Conservation (phyloP, 2,329 filamentous ascomycete genomes). For the Fusarium oxysporum region DNA sequence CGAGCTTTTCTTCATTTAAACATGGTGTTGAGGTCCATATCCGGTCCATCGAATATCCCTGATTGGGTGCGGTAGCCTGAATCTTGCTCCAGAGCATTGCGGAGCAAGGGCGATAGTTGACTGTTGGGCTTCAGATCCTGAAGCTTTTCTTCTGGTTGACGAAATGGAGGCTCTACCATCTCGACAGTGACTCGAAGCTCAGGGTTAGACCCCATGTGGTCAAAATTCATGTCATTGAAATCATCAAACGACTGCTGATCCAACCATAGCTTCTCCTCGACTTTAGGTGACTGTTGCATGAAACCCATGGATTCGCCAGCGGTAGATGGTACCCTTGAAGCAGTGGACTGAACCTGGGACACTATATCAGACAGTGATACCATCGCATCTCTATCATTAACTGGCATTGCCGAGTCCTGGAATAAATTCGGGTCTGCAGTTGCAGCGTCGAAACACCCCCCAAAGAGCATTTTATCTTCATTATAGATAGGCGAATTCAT, state of each 20-base stretch:
- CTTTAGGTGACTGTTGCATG: conserved; percentile 14
- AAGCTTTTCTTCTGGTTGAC: conserved; percentile 3
- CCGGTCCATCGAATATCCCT: not conserved
- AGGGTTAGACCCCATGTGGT: conserved; percentile 15
- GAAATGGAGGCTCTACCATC: not conserved
- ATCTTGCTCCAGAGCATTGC: conserved; percentile 17
- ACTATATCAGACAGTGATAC: not conserved
- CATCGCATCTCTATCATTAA: not conserved
- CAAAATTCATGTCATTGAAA: not conserved
- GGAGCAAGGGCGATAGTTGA: not conserved
- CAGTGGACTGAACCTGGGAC: conserved; percentile 21
- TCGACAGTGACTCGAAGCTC: conserved; percentile 11
- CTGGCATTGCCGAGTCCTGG: not conserved
- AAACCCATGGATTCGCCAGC: conserved; percentile 17
- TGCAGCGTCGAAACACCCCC: not conserved
- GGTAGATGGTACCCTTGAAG: conserved; percentile 28
- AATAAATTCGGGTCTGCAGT: not conserved
- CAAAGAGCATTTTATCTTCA: not conserved
- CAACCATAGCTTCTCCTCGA: conserved; percentile 5
- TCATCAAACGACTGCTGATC: not conserved
- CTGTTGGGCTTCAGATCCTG: not conserved
- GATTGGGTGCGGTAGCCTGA: conserved; percentile 18
- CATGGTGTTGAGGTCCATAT: conserved; percentile 1
- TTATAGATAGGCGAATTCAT: not conserved
- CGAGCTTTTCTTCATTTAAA: conserved; percentile 6